Evolutionary conservation across 345 rosid species (phyloP).

Genomic region (Punica granatum): DNA sequence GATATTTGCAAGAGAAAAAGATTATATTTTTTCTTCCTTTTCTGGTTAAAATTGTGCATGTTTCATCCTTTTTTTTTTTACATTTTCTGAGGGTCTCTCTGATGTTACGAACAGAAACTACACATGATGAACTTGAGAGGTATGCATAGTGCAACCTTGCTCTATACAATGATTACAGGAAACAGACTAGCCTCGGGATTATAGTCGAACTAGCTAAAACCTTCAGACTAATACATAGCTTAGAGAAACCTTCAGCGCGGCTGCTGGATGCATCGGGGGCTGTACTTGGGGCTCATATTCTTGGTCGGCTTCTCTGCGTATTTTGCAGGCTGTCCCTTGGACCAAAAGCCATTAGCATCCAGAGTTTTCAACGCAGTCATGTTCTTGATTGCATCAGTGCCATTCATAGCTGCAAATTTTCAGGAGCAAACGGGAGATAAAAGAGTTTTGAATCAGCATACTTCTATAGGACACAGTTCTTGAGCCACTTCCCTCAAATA

Average conservation of each 20-base stretch:
- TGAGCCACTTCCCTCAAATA: neutral
- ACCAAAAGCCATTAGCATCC: constrained; percentile 12
- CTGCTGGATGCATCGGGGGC: constrained; percentile 48
- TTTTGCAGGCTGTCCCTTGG: constrained; percentile 20
- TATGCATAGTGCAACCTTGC: constrained; percentile 29
- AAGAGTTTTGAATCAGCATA: neutral
- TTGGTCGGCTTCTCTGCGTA: constrained; percentile 44
- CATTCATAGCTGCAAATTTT: constrained; percentile 22
- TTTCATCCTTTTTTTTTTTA: constrained; percentile 11
- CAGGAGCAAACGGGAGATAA: neutral
- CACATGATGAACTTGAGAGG: constrained; percentile 34
- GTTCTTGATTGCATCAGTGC: constrained; percentile 21
- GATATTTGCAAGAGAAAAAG: neutral
- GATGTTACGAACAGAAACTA: constrained; percentile 18
- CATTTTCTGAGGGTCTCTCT: constrained; percentile 17
- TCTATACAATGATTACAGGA: constrained; percentile 28
- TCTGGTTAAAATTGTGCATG: neutral
- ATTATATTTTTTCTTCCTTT: constrained; percentile 6
- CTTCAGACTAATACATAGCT: neutral
- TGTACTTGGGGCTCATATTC: constrained; percentile 27
- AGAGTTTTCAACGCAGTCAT: constrained; percentile 12
- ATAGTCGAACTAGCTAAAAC: constrained; percentile 6
- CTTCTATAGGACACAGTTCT: neutral
- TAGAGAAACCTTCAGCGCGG: constrained; percentile 31
- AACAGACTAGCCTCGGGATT: constrained; percentile 24